Conservation (phyloP, 2,329 filamentous ascomycete genomes). For the Clonostachys rosea region DNA sequence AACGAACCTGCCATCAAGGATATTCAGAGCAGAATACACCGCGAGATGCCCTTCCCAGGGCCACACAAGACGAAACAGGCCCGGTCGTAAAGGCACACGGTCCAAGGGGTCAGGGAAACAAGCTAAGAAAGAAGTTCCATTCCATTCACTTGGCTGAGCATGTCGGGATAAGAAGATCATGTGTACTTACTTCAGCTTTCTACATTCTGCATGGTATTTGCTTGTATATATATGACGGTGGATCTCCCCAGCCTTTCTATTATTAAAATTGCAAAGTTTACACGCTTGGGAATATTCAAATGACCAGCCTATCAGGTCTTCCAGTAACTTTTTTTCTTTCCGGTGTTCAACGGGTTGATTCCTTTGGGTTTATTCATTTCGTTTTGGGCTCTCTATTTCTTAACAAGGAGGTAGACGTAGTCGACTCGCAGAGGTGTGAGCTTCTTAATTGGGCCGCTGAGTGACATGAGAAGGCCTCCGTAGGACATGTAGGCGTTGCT, state of each 20-base stretch:
- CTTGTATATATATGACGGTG: not conserved
- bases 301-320: not conserved
- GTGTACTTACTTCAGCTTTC: too few species aligned
- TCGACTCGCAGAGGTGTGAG: conserved; percentile 88
- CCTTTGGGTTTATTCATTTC: not conserved
- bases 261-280: too few species aligned
- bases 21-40: conserved; percentile 71
- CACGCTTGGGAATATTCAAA: too few species aligned
- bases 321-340: not conserved
- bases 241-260: too few species aligned
- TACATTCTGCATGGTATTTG: not conserved
- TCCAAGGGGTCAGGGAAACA: too few species aligned
- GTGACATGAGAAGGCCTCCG: conserved; percentile 82
- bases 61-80: conserved; percentile 32
- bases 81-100: too few species aligned
- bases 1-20: conserved; percentile 77
- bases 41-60: conserved; percentile 75
- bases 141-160: too few species aligned
- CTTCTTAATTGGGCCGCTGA: conserved; percentile 95
- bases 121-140: too few species aligned
- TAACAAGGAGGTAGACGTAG: conserved; percentile 87
- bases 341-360: not conserved
- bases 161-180: too few species aligned
- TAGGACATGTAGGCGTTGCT: conserved; percentile 96
- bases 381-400: conserved; percentile 60